Conservation (phyloP, 352 stramenopile genomes). For the Globisporangium canariense region DNA sequence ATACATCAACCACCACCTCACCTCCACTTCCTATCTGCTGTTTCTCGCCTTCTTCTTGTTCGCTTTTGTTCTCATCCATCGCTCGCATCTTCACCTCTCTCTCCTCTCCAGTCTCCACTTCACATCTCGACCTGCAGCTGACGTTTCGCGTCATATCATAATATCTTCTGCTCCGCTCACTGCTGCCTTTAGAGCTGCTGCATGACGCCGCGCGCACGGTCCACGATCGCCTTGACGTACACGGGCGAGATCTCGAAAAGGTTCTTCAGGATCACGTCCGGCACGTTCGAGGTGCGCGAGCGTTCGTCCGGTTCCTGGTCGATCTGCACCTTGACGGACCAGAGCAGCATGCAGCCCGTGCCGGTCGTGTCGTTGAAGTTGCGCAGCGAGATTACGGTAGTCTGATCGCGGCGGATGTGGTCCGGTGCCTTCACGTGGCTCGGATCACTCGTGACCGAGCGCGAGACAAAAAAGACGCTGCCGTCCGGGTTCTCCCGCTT, state of each 20-base stretch:
- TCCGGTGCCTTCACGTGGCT: slow-evolving; percentile 59
- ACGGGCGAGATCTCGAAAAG: slow-evolving; percentile 84
- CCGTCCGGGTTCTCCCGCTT: slow-evolving; percentile 78
- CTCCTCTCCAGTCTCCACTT: slow-evolving; percentile 11
- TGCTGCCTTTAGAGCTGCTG: slow-evolving; percentile 32
- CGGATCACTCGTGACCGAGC: slow-evolving; percentile 66
- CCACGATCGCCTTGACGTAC: slow-evolving; percentile 82
- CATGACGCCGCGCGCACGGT: slow-evolving; percentile 54
- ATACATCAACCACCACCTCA: slow-evolving; percentile 11
- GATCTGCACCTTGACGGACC: slow-evolving; percentile 81
- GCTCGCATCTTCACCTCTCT: slow-evolving; percentile 3
- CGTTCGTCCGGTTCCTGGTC: slow-evolving; percentile 74
- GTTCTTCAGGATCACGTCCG: slow-evolving; percentile 88
- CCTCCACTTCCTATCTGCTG: slow-evolving; percentile 3
- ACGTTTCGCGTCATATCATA: not conserved
- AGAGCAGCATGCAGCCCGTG: slow-evolving; percentile 67
- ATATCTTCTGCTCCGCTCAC: not conserved
- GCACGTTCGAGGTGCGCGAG: slow-evolving; percentile 74
- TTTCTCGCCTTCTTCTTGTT: not conserved
- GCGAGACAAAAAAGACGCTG: slow-evolving; percentile 65
- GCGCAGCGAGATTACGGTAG: slow-evolving; percentile 69
- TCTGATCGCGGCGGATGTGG: slow-evolving; percentile 75
- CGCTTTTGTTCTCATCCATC: not conserved
- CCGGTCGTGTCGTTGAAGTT: slow-evolving; percentile 78
- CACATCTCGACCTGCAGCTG: slow-evolving; percentile 11